Evolutionary conservation across 2,329 filamentous ascomycete genomes (phyloP), one percentile per base, ranked within the genome.

Genomic region (Hypoxylon sp.): DNA sequence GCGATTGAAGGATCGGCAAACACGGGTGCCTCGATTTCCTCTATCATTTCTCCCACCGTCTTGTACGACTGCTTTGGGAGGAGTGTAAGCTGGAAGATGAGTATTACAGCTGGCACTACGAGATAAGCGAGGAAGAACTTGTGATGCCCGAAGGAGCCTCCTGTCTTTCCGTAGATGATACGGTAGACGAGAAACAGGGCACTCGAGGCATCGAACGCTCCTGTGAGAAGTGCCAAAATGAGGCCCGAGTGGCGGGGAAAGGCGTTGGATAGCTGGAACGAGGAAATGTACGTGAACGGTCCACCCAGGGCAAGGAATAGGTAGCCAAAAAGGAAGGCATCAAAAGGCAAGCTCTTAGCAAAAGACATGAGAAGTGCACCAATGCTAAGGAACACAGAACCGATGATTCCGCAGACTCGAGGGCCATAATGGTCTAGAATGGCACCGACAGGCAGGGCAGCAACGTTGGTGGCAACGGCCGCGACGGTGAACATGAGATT

Each of bases 401-500:
- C 93, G 62, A 91, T 86, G 21, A 94, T 83, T 2, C 92, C 91
- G 74, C 92, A 92, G 3, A 93, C 85, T 61, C 92, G 87, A 13
- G 94, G 94, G 1, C 94, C 94, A 75, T 88, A 94, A 68, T 89
- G 86, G 80, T 97, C 94, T 21, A 97, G 87, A 48, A 97, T 91
- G 2, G 93, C 92, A 50, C 94, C 94, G 10, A 97, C 89, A 1
- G 94, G 93, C 6, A 97, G 85, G 11, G 94, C 94, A 44, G 90
- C 93, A 11, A 97, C 91, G 75, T 97, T 97, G 42, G 94, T 97
- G 6, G 88, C 92, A 8, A 97, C 93, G 13, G 93, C 94, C 11
- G 94, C 94, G 44, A 94, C 87, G 5, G 93, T 97, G 83, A 97
- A 97, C 92, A 97, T 97, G 72, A 97, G 83, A 78, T 97, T 97